Conservation (phyloP, 495 filamentous ascomycete species). For the Aspergillus bridgeri region DNA sequence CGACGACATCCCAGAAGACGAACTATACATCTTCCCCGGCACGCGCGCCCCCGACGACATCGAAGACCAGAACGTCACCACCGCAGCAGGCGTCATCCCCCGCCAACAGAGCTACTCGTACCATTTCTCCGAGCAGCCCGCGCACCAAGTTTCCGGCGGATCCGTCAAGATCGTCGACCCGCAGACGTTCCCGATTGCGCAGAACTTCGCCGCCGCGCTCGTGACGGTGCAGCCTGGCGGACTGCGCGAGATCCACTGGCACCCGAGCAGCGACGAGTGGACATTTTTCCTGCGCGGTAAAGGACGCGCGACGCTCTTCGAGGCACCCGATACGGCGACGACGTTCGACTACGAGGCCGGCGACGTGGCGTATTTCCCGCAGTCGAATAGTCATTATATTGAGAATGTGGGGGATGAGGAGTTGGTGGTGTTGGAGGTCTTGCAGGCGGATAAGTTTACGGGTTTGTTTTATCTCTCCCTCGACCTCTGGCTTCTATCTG, state of each 20-base stretch:
- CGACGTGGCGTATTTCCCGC: constrained; percentile 68
- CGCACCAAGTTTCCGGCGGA: constrained; percentile 57
- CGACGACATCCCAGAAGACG: constrained; percentile 52
- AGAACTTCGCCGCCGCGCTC: constrained; percentile 58
- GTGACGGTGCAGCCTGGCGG: constrained; percentile 67
- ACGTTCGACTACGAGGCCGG: constrained; percentile 77
- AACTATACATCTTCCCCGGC: constrained; percentile 70
- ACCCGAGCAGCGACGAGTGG: constrained; percentile 72
- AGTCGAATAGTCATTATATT: constrained; percentile 64
- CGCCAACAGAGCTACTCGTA: constrained; percentile 56
- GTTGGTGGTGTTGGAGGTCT: constrained; percentile 65
- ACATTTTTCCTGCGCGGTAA: constrained; percentile 68
- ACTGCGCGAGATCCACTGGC: constrained; percentile 81
- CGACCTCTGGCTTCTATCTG: not conserved
- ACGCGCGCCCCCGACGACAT: constrained; percentile 60
- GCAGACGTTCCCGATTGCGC: constrained; percentile 56
- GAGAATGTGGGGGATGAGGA: constrained; percentile 71
- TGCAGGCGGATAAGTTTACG: constrained; percentile 63
- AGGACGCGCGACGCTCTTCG: constrained; percentile 64
- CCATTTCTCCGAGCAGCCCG: constrained; percentile 62
- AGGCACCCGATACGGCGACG: constrained; percentile 51
- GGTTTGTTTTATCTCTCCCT: constrained; percentile 34
- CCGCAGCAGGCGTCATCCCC: constrained; percentile 54
- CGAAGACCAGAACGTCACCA: constrained; percentile 57
- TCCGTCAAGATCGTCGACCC: constrained; percentile 67